These are phyloP conservation scores for Aphanomyces stellatus DNA, from an alignment of 352 stramenopile species.

Conservation along the genomic window DNA sequence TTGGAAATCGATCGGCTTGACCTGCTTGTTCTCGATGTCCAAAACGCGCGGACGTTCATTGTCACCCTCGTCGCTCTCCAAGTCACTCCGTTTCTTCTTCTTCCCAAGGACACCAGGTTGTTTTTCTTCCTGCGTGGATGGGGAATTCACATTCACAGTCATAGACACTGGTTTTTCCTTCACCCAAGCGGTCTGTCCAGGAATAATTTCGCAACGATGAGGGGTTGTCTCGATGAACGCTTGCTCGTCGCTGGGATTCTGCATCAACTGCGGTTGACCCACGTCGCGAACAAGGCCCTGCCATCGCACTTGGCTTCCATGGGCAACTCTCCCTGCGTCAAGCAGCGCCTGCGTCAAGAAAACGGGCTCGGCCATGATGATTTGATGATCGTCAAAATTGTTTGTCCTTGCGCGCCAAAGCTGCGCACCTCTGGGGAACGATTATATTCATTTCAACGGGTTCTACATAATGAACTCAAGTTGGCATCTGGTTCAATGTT, in stretches of 20 bases:
- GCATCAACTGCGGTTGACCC: slow-evolving; percentile 11
- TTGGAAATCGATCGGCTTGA: neutral
- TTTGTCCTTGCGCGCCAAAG: neutral
- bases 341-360: slow-evolving; percentile 11
- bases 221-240: slow-evolving; percentile 15
- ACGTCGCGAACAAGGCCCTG: slow-evolving; percentile 12
- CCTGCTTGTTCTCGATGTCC: neutral
- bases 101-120: neutral
- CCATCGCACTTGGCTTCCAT: slow-evolving; percentile 11
- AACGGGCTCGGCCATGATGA: neutral
- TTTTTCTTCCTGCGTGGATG: neutral
- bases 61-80: neutral
- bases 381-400: neutral
- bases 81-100: slow-evolving; percentile 2
- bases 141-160: too few relatives aligned
- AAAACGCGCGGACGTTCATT: neutral
- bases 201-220: slow-evolving; percentile 5
- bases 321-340: neutral
- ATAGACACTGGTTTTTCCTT: neutral
- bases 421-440: neutral
- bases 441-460: neutral
- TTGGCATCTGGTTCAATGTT: too few relatives aligned
- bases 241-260: neutral
- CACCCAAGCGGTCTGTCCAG: neutral
- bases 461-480: neutral